Conservation (phyloP, 78 protist genomes). For the Cavenderia fasciculata region DNA sequence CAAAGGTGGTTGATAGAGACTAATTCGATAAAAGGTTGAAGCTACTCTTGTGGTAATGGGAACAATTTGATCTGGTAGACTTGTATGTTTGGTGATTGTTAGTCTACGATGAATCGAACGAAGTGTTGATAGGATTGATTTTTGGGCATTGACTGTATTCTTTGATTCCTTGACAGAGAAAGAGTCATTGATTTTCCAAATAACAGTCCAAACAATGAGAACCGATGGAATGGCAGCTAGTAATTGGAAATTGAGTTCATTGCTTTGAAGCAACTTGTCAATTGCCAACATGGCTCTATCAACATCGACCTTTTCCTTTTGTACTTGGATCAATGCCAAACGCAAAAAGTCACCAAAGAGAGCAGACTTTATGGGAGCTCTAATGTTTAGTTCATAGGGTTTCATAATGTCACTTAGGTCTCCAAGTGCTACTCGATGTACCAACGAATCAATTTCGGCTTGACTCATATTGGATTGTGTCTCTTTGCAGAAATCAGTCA, state of each 20-base stretch:
- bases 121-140: slow-evolving; percentile 4
- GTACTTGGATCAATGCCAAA: slow-evolving; percentile 47
- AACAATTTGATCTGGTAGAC: not conserved
- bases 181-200: slow-evolving; percentile 27
- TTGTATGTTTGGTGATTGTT: not conserved
- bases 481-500: slow-evolving; percentile 14
- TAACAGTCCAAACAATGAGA: not conserved
- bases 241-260: slow-evolving; percentile 67
- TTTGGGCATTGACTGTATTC: slow-evolving; percentile 21
- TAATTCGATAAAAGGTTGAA: not conserved
- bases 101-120: slow-evolving; percentile 24
- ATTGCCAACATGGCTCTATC: slow-evolving; percentile 64
- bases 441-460: not conserved
- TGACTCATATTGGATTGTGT: not conserved
- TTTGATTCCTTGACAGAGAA: not conserved
- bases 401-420: slow-evolving; percentile 46
- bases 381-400: slow-evolving; percentile 34
- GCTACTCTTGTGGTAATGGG: not conserved
- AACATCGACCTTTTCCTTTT: slow-evolving; percentile 70
- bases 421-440: slow-evolving; percentile 12
- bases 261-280: slow-evolving; percentile 65
- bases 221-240: slow-evolving; percentile 70
- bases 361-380: not conserved
- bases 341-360: slow-evolving; percentile 72
- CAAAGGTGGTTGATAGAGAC: not conserved